Evolutionary conservation across 73 alveolate genomes (phyloP).

Genomic region (Urostyla sp.): DNA sequence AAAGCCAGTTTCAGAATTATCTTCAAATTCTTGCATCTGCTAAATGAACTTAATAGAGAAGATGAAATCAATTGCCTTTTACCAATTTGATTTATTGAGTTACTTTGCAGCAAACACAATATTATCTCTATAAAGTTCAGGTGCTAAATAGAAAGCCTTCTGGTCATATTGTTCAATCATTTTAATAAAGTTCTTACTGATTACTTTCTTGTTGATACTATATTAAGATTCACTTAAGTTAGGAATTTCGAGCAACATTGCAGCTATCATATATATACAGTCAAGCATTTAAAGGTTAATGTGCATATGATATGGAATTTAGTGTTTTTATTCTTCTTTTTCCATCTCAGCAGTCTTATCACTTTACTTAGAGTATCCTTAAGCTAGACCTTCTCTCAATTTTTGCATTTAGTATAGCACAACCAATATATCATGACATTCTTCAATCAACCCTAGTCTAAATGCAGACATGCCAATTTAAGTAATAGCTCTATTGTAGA

Average conservation of each 20-base stretch:
- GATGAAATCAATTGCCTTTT: conserved; percentile 61
- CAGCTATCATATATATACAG: conserved; percentile 75
- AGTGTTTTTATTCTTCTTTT: conserved; percentile 68
- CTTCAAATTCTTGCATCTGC: conserved; percentile 33
- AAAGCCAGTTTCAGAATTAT: not conserved
- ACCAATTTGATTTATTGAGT: conserved; percentile 67
- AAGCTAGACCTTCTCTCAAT: conserved; percentile 74
- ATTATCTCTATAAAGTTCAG: conserved; percentile 71
- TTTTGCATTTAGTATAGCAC: conserved; percentile 65
- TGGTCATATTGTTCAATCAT: conserved; percentile 75
- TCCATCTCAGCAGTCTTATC: conserved; percentile 64
- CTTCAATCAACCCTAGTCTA: conserved; percentile 78
- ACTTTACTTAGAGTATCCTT: conserved; percentile 45
- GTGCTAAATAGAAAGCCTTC: conserved; percentile 68
- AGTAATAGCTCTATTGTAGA: conserved; percentile 80
- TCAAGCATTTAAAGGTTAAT: conserved; percentile 77
- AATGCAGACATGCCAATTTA: conserved; percentile 80
- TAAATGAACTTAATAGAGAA: conserved; percentile 2
- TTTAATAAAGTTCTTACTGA: conserved; percentile 73
- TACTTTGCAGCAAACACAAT: conserved; percentile 69
- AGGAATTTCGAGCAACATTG: conserved; percentile 83
- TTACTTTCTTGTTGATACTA: conserved; percentile 65
- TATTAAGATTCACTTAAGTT: conserved; percentile 54
- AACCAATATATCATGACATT: conserved; percentile 68
- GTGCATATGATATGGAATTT: conserved; percentile 86